Conservation (phyloP, 2,329 filamentous ascomycete genomes). For the Cytospora schulzeri region DNA sequence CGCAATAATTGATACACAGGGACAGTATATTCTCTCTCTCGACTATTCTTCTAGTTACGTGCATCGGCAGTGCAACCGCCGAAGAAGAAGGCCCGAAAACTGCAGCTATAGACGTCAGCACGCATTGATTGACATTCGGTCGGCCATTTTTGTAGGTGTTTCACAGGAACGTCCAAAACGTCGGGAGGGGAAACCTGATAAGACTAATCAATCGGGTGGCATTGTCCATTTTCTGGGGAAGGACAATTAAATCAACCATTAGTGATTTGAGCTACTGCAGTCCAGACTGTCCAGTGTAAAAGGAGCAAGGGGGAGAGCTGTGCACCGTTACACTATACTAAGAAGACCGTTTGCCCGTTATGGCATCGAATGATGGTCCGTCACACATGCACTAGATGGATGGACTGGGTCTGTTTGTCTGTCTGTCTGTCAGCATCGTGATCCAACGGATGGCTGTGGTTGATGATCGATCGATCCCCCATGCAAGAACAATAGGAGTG, state of each 20-base stretch:
- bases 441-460: background rate
- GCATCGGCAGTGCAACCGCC: no score
- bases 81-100: background rate
- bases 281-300: no score
- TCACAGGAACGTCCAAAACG: background rate
- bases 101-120: constrained; percentile 6
- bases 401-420: background rate
- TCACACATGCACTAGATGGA: background rate
- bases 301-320: no score
- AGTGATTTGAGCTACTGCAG: background rate
- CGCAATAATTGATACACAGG: background rate
- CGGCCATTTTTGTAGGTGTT: no score
- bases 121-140: background rate
- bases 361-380: background rate
- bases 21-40: background rate
- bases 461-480: background rate
- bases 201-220: constrained; percentile 1
- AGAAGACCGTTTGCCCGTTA: background rate
- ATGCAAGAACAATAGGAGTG: background rate
- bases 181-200: background rate
- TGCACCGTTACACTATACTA: background rate
- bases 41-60: no score
- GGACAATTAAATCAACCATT: background rate
- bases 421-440: background rate
- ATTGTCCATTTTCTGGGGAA: background rate